Base-by-base conservation (phyloP, 805 yeast species). In the Candida gorgasii region DNA sequence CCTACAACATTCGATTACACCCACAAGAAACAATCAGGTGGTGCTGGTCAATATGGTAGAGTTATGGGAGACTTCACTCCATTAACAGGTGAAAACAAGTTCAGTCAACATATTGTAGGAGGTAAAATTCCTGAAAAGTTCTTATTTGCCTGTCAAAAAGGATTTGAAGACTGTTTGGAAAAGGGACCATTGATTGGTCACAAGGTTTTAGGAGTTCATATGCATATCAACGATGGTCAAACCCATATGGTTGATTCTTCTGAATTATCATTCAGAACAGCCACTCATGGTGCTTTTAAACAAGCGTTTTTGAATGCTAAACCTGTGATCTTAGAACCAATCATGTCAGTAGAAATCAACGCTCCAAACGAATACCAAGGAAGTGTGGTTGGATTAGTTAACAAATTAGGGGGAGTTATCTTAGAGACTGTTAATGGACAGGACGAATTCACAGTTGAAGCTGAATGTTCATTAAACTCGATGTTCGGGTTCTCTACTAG, bases 31-130 rank as follows among this genome's bases (percentile, higher is more conserved):
- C 99, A 93, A 74, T 79, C 92, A 60, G 99, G 99, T 67, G 99
- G 99, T 79, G 95, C 98, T 52, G 99, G 99, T 71, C 99, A 93
- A 75, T 93, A 82, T 62, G 99, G 96, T 67, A 84, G 90, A 72
- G 97, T 92, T 59, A 85, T 89, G 66, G 98, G 99, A 62, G 77
- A 73, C 44, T 63, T 90, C 69, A 67, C 74, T 5, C 81, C 89
- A 42, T 61, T 78, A 36, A 86, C 78, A 39, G 82, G 79, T 37
- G 80, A 78, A 45, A 90, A 90, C 65, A 71, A 72, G 53, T 93
- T 92, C 66, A 80, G 84, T 59, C 85, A 96, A 36, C 86, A 84
- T 50, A 82, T 93, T 62, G 93, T 93, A 51, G 98, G 99, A 58
- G 99, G 99, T 61, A 87, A 87, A 74, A 90, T 93, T 63, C 84